Percentiles rank a stretch among this genome's conserved stretches.
Conservation (phyloP, 129 eudicot genomes). For the Flaveria trinervia region DNA sequence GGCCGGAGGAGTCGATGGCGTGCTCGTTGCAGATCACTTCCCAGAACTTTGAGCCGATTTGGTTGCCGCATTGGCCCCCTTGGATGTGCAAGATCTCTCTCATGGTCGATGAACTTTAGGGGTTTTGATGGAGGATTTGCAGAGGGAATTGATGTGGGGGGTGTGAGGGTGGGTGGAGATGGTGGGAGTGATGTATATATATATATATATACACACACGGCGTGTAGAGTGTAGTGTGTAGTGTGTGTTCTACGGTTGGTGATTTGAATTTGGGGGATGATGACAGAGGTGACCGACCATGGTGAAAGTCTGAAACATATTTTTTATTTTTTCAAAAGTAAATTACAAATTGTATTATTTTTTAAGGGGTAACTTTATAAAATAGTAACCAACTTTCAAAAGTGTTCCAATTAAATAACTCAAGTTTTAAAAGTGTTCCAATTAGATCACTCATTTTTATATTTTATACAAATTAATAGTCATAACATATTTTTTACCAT, state of each 20-base stretch:
- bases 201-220: too few species aligned
- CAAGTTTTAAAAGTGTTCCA: too few species aligned
- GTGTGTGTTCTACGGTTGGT: background rate
- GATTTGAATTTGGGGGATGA: background rate
- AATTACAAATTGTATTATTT: too few species aligned
- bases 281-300: background rate
- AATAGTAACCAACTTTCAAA: too few species aligned
- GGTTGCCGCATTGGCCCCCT: slow-evolving; percentile 12
- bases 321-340: too few species aligned
- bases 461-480: too few species aligned
- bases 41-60: slow-evolving; percentile 12
- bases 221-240: background rate
- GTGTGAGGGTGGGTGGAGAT: background rate
- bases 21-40: slow-evolving; percentile 10
- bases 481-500: too few species aligned
- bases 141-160: background rate
- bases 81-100: slow-evolving; percentile 16
- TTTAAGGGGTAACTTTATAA: too few species aligned
- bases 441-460: too few species aligned
- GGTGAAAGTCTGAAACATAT: background rate
- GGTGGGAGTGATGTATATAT: background rate
- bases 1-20: slow-evolving; percentile 1
- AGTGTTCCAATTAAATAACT: too few species aligned
- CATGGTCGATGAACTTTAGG: background rate
- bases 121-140: background rate